Evolutionary conservation across 73 alveolate genomes (phyloP).

Genomic region (Symbiodinium pilosum): DNA sequence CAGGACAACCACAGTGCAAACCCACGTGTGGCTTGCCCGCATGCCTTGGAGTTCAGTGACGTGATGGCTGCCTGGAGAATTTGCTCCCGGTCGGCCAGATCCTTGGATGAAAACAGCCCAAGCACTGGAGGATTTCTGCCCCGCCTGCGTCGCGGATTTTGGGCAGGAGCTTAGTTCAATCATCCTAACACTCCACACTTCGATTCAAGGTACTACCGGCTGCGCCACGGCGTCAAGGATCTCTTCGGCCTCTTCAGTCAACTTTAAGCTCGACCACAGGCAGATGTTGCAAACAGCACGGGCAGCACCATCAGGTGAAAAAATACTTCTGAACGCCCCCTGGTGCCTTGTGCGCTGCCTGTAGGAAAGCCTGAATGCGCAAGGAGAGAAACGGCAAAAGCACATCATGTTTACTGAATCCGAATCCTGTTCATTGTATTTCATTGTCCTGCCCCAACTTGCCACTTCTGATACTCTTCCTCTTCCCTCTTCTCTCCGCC

Average conservation of each 20-base stretch:
- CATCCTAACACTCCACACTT: neutral
- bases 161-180: neutral
- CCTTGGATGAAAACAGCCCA: constrained; percentile 96
- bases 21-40: too few species aligned
- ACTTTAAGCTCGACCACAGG: too few species aligned
- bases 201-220: constrained; percentile 3
- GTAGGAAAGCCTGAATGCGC: constrained; percentile 88
- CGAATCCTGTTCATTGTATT: too few species aligned
- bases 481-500: too few species aligned
- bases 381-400: too few species aligned
- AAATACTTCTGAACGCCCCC: too few species aligned
- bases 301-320: too few species aligned
- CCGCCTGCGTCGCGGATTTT: neutral
- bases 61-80: constrained; percentile 99
- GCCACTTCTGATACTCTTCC: too few species aligned
- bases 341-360: constrained; percentile 70
- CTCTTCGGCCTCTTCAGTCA: constrained; percentile 78
- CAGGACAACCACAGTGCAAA: too few species aligned
- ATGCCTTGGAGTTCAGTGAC: constrained; percentile 98
- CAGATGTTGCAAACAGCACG: too few species aligned
- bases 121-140: neutral
- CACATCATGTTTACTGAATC: too few species aligned
- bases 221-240: constrained; percentile 87
- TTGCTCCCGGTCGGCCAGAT: constrained; percentile 98
- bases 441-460: too few species aligned